Conservation (phyloP, 225 moss, liverwort and hornwort genomes). For the Anthoceros angustus region DNA sequence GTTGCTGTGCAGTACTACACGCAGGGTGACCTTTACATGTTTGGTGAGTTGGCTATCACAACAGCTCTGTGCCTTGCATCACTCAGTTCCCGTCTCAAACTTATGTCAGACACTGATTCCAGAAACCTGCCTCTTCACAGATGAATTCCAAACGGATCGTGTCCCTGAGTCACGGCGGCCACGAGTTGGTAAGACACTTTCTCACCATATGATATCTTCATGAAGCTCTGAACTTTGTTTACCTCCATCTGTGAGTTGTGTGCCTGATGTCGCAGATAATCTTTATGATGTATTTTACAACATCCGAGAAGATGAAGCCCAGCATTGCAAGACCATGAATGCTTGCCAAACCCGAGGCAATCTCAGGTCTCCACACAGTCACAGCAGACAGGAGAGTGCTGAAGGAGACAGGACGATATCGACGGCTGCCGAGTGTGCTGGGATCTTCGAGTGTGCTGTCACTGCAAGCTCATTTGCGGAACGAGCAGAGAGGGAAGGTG, state of each 20-base stretch:
- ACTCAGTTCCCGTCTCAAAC: background rate
- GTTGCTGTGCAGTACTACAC: conserved; percentile 80
- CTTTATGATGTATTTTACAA: conserved; percentile 74
- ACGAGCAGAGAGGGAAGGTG: conserved; percentile 30
- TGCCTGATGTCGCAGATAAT: conserved; percentile 34
- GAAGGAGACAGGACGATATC: conserved; percentile 17
- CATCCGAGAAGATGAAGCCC: conserved; percentile 86
- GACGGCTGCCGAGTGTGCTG: conserved; percentile 59
- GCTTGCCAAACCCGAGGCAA: conserved; percentile 64
- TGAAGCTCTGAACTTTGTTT: background rate
- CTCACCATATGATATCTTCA: background rate
- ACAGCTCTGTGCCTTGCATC: background rate
- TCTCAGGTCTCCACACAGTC: conserved; percentile 59
- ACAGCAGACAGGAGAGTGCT: conserved; percentile 14
- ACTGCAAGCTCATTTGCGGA: conserved; percentile 65
- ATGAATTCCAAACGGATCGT: conserved; percentile 70
- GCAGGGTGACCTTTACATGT: conserved; percentile 80
- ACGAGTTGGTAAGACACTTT: conserved; percentile 32
- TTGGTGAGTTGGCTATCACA: conserved; percentile 20
- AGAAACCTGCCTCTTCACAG: conserved; percentile 12
- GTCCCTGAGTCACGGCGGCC: conserved; percentile 61
- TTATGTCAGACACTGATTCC: background rate
- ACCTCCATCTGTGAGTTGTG: background rate
- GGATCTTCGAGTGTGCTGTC: conserved; percentile 65
- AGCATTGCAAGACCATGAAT: conserved; percentile 81